Conservation (phyloP, 108 stramenopile species). For the Cyclotella atomus region DNA sequence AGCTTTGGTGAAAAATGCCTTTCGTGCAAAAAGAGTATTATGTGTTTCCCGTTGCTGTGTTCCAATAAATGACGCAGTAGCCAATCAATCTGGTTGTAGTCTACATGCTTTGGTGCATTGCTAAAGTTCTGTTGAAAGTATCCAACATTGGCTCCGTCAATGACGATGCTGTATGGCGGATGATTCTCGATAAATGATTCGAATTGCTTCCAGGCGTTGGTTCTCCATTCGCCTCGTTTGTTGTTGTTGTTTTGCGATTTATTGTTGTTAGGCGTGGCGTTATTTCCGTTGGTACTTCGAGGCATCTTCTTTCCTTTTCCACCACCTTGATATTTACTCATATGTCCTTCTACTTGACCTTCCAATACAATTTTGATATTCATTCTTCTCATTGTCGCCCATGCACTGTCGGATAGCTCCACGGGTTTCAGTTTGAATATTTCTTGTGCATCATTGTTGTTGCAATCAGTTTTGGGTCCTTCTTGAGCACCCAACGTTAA, state of each 20-base stretch:
- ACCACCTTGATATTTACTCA: conserved; percentile 78
- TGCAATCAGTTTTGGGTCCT: conserved; percentile 17
- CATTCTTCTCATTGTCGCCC: conserved; percentile 74
- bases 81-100: conserved; percentile 93
- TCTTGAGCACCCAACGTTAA: conserved; percentile 57
- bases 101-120: conserved; percentile 84
- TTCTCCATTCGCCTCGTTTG: conserved; percentile 29
- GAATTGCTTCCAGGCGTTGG: conserved; percentile 46
- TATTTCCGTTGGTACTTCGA: not conserved
- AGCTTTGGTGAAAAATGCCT: conserved; percentile 74
- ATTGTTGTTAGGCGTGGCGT: not conserved
- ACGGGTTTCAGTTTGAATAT: conserved; percentile 61
- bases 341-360: conserved; percentile 62
- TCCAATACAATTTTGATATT: conserved; percentile 79
- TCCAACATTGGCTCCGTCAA: conserved; percentile 99
- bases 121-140: conserved; percentile 92
- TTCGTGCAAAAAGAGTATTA: conserved; percentile 82
- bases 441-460: not conserved
- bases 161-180: conserved; percentile 66
- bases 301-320: conserved; percentile 9
- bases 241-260: not conserved
- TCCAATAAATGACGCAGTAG: conserved; percentile 69
- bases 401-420: conserved; percentile 54
- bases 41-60: not conserved
- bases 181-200: conserved; percentile 37